phyloP scores from a whole-genome alignment of 306 rosid genomes.

The Citrullus colocynthis region DNA sequence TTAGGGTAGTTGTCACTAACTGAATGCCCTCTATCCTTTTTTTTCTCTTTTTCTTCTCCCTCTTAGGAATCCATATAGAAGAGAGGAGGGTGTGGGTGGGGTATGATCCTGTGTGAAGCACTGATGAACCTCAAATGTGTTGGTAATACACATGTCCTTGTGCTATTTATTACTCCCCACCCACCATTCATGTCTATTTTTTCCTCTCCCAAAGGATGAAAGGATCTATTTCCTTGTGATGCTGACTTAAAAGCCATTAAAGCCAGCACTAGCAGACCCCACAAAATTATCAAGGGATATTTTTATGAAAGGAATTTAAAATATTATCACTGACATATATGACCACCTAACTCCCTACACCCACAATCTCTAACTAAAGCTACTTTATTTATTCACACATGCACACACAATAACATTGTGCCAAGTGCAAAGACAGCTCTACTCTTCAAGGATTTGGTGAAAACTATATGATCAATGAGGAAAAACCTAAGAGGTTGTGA shows the following conservation, averaged over 20 bases:
- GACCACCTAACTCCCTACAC: conserved; percentile 7
- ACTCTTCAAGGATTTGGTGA: neutral
- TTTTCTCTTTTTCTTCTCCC: neutral
- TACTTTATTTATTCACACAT: neutral
- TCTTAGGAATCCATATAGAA: neutral
- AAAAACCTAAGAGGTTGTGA: neutral
- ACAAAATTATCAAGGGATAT: conserved; percentile 2
- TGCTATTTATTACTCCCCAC: conserved; percentile 24
- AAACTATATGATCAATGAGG: neutral
- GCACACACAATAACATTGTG: neutral
- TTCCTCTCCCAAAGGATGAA: conserved; percentile 9
- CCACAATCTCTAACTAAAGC: neutral
- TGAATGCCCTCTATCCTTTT: neutral
- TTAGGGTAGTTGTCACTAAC: conserved; percentile 1
- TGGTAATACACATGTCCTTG: conserved; percentile 16
- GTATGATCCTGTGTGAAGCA: conserved; percentile 15
- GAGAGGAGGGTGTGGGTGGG: conserved; percentile 7
- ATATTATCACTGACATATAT: conserved; percentile 1
- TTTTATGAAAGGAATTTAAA: conserved; percentile 2
- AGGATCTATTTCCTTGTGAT: conserved; percentile 21
- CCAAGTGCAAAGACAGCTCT: neutral
- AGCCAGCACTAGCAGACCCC: conserved; percentile 1
- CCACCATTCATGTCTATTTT: conserved; percentile 16
- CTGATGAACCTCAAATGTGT: conserved; percentile 10
- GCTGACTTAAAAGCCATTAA: conserved; percentile 19